Percentiles rank a stretch among this genome's conserved stretches.
phyloP scores from a whole-genome alignment of 805 yeast species.

The Wickerhamomyces kurtzmanii region DNA sequence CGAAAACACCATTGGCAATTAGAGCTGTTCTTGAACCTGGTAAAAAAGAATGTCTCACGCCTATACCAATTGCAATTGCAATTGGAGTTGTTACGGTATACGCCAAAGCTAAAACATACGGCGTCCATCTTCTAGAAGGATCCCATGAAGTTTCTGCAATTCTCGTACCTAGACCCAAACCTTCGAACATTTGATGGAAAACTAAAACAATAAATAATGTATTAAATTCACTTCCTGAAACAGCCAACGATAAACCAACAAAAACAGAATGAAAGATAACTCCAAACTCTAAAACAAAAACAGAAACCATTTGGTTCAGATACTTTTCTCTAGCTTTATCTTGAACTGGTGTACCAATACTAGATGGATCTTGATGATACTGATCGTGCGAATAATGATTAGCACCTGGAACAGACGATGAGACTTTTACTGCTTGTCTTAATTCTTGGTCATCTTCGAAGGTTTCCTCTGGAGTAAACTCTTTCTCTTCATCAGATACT shows the following conservation, averaged over 20 bases:
- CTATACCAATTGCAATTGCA: conserved; percentile 71
- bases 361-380: conserved; percentile 34
- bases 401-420: conserved; percentile 15
- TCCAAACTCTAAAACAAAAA: conserved; percentile 67
- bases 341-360: conserved; percentile 23
- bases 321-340: conserved; percentile 33
- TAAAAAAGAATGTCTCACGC: conserved; percentile 53
- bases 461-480: conserved; percentile 4
- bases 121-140: conserved; percentile 31
- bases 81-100: conserved; percentile 59
- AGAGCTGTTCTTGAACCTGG: conserved; percentile 50
- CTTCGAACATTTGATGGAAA: conserved; percentile 79
- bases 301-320: conserved; percentile 43
- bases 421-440: conserved; percentile 4
- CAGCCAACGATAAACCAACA: conserved; percentile 70
- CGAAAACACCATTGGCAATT: conserved; percentile 64
- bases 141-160: conserved; percentile 40
- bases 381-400: conserved; percentile 33
- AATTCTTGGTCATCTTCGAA: conserved; percentile 8
- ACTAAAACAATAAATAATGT: conserved; percentile 61
- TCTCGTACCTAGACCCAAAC: conserved; percentile 77
- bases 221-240: conserved; percentile 67
- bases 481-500: conserved; percentile 6
- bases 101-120: conserved; percentile 44
- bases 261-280: conserved; percentile 77